These are phyloP conservation scores for Pythium brachiatum DNA, from an alignment of 352 stramenopile genomes.

Conservation along the genomic window DNA sequence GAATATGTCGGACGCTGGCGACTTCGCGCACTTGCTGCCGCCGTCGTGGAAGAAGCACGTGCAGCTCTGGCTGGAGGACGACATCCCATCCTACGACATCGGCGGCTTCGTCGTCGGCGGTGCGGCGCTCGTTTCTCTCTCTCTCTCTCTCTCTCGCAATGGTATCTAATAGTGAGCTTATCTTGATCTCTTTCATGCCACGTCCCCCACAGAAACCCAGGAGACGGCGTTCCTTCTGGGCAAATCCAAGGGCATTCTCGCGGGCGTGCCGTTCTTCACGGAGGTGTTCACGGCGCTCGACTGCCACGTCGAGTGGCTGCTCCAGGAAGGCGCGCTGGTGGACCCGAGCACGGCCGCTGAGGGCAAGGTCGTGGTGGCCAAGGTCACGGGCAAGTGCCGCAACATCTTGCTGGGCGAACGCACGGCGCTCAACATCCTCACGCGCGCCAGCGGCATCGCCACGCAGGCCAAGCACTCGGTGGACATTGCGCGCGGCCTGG, in stretches of 20 bases:
- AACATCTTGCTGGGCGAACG: slow-evolving; percentile 95
- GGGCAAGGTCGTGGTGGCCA: slow-evolving; percentile 91
- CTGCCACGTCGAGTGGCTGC: slow-evolving; percentile 91
- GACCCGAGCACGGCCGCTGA: slow-evolving; percentile 34
- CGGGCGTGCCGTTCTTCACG: slow-evolving; percentile 95
- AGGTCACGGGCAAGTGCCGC: slow-evolving; percentile 92
- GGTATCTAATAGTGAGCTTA: too few species aligned
- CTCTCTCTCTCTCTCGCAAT: too few species aligned
- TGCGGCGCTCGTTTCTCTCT: slow-evolving; percentile 21
- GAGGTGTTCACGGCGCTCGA: slow-evolving; percentile 91
- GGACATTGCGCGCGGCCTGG: slow-evolving; percentile 55
- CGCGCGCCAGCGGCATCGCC: slow-evolving; percentile 94
- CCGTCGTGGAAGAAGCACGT: slow-evolving; percentile 86
- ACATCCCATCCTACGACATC: slow-evolving; percentile 97
- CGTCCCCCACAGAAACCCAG: slow-evolving; percentile 62
- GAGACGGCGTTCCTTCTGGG: slow-evolving; percentile 85
- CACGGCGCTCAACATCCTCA: slow-evolving; percentile 97
- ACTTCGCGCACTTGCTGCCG: slow-evolving; percentile 68
- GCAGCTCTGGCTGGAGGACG: slow-evolving; percentile 94
- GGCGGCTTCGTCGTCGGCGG: slow-evolving; percentile 97
- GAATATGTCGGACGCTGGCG: slow-evolving; percentile 22
- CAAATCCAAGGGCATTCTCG: slow-evolving; percentile 95
- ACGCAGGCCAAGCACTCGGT: slow-evolving; percentile 79
- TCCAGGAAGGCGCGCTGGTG: slow-evolving; percentile 67
- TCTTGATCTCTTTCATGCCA: not conserved